A percentile compares a stretch with the other conserved stretches of the same genome.
phyloP scores from a whole-genome alignment of 257 asterid species.

The Verbena officinalis region DNA sequence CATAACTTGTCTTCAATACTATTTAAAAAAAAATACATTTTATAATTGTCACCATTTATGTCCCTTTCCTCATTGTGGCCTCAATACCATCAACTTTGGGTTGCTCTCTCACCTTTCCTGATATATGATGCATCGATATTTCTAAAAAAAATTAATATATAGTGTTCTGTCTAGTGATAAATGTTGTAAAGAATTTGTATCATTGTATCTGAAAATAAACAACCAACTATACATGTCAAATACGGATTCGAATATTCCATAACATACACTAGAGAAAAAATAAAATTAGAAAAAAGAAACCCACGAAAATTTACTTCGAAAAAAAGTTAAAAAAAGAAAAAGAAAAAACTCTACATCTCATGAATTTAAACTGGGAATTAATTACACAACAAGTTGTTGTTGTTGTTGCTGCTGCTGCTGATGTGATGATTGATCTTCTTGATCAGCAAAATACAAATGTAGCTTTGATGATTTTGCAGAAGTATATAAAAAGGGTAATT shows the following conservation, averaged over 20 bases:
- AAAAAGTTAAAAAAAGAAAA: background rate
- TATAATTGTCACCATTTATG: conserved; percentile 26
- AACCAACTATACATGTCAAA: conserved; percentile 24
- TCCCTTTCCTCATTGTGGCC: conserved; percentile 22
- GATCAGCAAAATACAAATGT: conserved; percentile 43
- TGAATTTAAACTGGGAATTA: too few species aligned
- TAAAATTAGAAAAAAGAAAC: too few species aligned
- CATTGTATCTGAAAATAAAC: conserved; percentile 4
- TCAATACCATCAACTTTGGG: conserved; percentile 18
- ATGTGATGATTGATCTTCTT: conserved; percentile 58
- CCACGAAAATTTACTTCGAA: background rate
- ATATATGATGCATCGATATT: background rate
- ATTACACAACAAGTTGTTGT: conserved; percentile 58
- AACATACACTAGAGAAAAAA: too few species aligned
- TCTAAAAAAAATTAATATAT: too few species aligned
- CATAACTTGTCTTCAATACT: conserved; percentile 43
- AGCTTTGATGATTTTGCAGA: conserved; percentile 39
- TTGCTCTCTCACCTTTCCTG: background rate
- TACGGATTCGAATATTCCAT: background rate
- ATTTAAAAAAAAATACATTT: background rate
- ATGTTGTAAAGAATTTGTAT: background rate
- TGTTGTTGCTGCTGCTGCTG: conserved; percentile 34
- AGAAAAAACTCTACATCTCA: background rate
- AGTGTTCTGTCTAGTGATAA: too few species aligned
- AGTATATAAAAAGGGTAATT: conserved; percentile 32